Evolutionary conservation across 2,329 filamentous ascomycete genomes (phyloP), one percentile per base, ranked within the genome.

Genomic region (Macroventuria anomochaeta): DNA sequence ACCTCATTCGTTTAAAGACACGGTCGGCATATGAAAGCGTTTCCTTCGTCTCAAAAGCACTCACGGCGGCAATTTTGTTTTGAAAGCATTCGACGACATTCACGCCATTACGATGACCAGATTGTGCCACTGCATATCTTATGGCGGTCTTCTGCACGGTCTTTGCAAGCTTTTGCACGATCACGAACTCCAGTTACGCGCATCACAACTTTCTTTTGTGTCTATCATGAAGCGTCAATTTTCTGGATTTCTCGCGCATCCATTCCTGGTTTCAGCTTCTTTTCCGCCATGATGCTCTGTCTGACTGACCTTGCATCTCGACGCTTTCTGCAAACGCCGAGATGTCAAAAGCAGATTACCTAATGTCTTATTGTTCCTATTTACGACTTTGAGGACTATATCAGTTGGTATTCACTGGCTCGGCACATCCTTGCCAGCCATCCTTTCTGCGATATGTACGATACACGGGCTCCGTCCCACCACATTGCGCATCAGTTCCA

Each of bases 1-100:
- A 65, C 73, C 73, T 67, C 73, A 71, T 58, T 76, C 73, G 61
- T 76, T 76, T 66, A 76, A 76, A 73, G 73, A 76, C 58, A 76
- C 73, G 42, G 73, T 76, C 66, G 73, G 73, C 70, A 76, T 76
- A 62, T 75, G 67, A 74, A 59, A 65, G 62, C 67, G 62, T 74
- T 74, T 65, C 65, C 63, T 72, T 67, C 64, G 66, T 70, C 63
- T 63, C 57, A 73, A 72, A 73, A 74, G 69, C 64, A 70, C 64
- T 49, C 63, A 69, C 61, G 71, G 72, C 61, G 71, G 71, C 68
- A 72, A 67, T 67, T 66, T 63, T 72, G 62, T 66, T 73, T 74
- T 73, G 58, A 67, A 69, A 72, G 64, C 71, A 67, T 72, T 72
- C 61, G 59, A 74, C 65, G 71, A 74, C 66, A 66, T 62, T 69